Percentiles rank a stretch among this genome's conserved stretches.
These are phyloP conservation scores for Elaeis oleifera DNA, from an alignment of 202 grass and related monocot genomes.

Conservation along the genomic window DNA sequence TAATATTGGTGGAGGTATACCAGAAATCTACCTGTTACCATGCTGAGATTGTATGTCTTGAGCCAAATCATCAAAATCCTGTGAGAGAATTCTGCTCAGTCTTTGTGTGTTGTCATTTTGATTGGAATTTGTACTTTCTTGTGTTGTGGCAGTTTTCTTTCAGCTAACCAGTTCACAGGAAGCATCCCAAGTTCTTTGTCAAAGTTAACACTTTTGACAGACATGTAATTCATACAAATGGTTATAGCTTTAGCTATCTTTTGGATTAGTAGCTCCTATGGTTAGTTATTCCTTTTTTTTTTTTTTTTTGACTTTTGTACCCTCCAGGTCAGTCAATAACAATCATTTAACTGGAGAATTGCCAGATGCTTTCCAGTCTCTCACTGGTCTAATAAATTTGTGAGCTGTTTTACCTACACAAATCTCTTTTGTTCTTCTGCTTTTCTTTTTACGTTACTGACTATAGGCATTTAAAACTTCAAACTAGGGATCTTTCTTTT, in stretches of 20 bases:
- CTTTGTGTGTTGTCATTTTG: slow-evolving; percentile 1
- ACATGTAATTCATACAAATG: slow-evolving; percentile 8
- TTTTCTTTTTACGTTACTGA: no score
- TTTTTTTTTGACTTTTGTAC: not conserved
- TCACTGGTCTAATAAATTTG: slow-evolving; percentile 23
- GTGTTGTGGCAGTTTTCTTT: slow-evolving; percentile 19
- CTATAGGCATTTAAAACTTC: slow-evolving; percentile 13
- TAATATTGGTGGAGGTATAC: slow-evolving; percentile 66
- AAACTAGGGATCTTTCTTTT: slow-evolving; percentile 46
- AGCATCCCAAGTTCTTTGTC: slow-evolving; percentile 17
- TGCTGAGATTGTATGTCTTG: slow-evolving; percentile 49
- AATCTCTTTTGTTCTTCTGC: not conserved
- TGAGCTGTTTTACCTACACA: not conserved
- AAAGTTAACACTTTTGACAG: slow-evolving; percentile 8
- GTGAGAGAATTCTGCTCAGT: not conserved
- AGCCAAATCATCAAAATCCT: no score
- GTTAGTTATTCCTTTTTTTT: slow-evolving; percentile 4
- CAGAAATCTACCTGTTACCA: slow-evolving; percentile 64
- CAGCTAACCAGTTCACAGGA: slow-evolving; percentile 21
- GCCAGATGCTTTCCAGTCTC: slow-evolving; percentile 27
- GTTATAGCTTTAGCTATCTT: no score
- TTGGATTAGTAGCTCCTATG: not conserved
- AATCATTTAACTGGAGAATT: slow-evolving; percentile 28
- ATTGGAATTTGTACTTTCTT: slow-evolving; percentile 21
- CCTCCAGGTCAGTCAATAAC: slow-evolving; percentile 24